Evolutionary conservation across 371 early-diverging fungal genomes (phyloP), one percentile per base, ranked within the genome.

Genomic region (Encephalitozoon hellem): DNA sequence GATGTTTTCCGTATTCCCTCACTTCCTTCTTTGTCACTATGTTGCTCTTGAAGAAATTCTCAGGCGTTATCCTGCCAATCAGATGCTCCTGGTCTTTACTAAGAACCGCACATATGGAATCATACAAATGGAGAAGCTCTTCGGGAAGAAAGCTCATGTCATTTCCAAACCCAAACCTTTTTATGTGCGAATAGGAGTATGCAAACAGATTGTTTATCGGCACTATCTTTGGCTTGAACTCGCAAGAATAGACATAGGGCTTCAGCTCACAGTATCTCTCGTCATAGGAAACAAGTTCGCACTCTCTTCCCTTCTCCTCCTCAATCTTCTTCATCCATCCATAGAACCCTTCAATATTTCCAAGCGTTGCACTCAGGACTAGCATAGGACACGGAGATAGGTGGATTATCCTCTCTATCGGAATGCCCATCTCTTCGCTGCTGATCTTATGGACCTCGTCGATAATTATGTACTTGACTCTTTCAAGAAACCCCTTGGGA

Each of bases 401-500:
- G 64, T 88, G 81, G 9, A 88, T 72, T 41, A 86, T 80, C 67
- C 86, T 85, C 78, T 88, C 89, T 80, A 87, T 87, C 54, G 80
- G 63, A 15, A 70, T 34, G 25, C 89, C 89, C 68, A 82, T 82
- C 34, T 80, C 81, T 49, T 77, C 73, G 63, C 84, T 82, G 23
- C 80, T 80, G 23, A 89, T 87, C 67, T 81, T 83, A 69, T 88
- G 88, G 34, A 88, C 84, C 73, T 88, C 89, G 75, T 88, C 89
- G 70, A 88, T 84, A 47, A 88, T 86, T 30, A 88, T 86, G 59
- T 87, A 83, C 45, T 79, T 82, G 43, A 88, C 78, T 45, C 77
- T 71, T 23, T 81, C 77, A 8, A 76, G 26, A 63, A 71, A 55
- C 28, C 67, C 64, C 15, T 71, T 69, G 4, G 73, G 77, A 0